Base-by-base conservation (phyloP, 2,329 filamentous ascomycete species). In the Penicillium sp. region DNA sequence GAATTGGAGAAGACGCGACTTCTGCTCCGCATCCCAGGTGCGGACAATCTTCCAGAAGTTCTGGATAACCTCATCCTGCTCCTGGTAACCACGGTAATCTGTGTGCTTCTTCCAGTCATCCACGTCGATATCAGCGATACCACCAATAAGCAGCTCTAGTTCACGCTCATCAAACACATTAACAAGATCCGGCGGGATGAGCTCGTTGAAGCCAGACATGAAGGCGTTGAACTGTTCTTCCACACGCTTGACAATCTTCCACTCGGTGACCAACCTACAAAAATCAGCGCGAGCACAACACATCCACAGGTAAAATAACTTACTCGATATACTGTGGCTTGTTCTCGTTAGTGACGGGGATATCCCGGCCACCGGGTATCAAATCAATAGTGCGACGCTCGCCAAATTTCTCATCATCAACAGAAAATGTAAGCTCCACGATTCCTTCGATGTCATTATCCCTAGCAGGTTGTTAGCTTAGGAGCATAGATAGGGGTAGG, bases 91-190 rank as follows among this genome's bases (percentile, higher is more conserved):
- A 66, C 94, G 89, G 77, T 99, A 99, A 72, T 99, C 94, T 45
- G 94, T 99, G 78, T 99, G 94, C 82, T 99, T 99, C 88, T 99
- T 97, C 94, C 94, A 99, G 77, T 99, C 94, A 57, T 99, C 94
- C 15, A 99, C 93, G 69, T 99, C 94, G 65, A 99, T 99, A 77
- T 99, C 94, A n/a, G 94, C 94, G 67, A 99, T 99, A 82, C 94
- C 94, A 63, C 94, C 94, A 70, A 99, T 97, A 65, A 99, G 83
- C 64, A 99, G 79, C 77, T 99, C 94, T 46, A 99, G 82, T 76
- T 99, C 94, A 68, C 94, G 89, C 81, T 99, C 94, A 70, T 99
- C 94, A 69, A 99, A 99, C 40, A 99, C 94, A 67, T 97, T 97
- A 76, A 99, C 92, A 49, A 99, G 84, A 70, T 99, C 94, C 53